Conservation (phyloP, 2,329 filamentous ascomycete species). For the Cladophialophora carrionii region DNA sequence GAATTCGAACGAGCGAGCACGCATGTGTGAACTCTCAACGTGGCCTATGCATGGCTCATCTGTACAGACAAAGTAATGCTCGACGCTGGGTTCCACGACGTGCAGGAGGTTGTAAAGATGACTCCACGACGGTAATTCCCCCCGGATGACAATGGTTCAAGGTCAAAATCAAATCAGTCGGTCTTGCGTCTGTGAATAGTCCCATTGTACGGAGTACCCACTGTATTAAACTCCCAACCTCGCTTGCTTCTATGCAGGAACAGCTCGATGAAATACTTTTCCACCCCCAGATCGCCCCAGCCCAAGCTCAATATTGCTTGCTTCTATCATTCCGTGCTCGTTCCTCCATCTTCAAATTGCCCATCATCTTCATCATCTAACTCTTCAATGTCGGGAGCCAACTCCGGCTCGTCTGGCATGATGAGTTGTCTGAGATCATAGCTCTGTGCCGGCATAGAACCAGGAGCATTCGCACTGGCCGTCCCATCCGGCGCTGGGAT, state of each 20-base stretch:
- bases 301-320: background rate
- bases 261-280: background rate
- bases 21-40: constrained; percentile 11
- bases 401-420: background rate
- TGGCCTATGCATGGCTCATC: no score
- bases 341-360: constrained; percentile 21
- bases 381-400: constrained; percentile 4
- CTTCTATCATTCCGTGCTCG: constrained; percentile 20
- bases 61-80: constrained; percentile 26
- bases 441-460: background rate
- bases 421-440: background rate
- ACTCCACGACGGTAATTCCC: no score
- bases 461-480: background rate
- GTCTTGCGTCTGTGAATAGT: background rate
- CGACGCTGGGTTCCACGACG: constrained; percentile 38
- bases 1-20: constrained; percentile 16
- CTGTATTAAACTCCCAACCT: background rate
- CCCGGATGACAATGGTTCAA: background rate
- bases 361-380: constrained; percentile 14
- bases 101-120: constrained; percentile 28
- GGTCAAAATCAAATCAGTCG: background rate
- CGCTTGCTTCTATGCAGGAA: background rate
- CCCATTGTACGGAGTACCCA: no score
- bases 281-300: background rate
- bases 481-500: background rate